A percentile compares a stretch with the other conserved stretches of the same genome.
Evolutionary conservation across 495 filamentous ascomycete genomes (phyloP).

Genomic region (Xylaria grammica): DNA sequence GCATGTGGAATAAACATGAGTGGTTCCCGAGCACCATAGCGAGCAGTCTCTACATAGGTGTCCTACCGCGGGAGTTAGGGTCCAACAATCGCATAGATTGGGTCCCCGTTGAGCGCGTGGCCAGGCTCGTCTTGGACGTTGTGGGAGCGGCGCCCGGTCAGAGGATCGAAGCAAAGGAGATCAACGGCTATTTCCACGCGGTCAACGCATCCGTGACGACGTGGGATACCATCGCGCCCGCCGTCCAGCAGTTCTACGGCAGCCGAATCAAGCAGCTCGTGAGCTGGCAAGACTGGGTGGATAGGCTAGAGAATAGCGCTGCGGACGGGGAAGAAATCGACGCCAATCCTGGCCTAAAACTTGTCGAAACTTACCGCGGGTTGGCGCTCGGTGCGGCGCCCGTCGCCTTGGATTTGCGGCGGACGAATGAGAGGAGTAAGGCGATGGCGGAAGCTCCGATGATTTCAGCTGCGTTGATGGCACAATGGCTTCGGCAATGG

Average conservation of each 20-base stretch:
- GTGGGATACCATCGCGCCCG: slow-evolving; percentile 39
- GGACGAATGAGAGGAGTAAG: slow-evolving; percentile 7
- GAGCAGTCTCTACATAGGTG: slow-evolving; percentile 42
- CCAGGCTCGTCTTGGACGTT: slow-evolving; percentile 38
- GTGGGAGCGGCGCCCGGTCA: slow-evolving; percentile 26
- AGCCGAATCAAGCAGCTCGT: slow-evolving; percentile 38
- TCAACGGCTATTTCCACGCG: slow-evolving; percentile 49
- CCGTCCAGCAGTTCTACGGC: slow-evolving; percentile 38
- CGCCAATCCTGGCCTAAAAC: slow-evolving; percentile 44
- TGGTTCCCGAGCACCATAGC: slow-evolving; percentile 58
- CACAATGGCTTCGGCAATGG: slow-evolving; percentile 10
- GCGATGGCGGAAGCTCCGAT: slow-evolving; percentile 12
- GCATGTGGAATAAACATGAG: slow-evolving; percentile 60
- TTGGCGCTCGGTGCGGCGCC: slow-evolving; percentile 18
- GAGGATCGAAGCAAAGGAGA: slow-evolving; percentile 24
- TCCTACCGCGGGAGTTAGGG: slow-evolving; percentile 45
- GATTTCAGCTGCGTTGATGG: slow-evolving; percentile 9
- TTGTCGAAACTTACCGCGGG: slow-evolving; percentile 41
- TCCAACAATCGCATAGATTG: slow-evolving; percentile 52
- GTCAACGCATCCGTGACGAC: slow-evolving; percentile 41
- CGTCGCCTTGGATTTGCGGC: not conserved
- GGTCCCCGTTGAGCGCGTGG: slow-evolving; percentile 52
- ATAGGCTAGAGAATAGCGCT: slow-evolving; percentile 39
- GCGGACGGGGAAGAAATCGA: slow-evolving; percentile 32
- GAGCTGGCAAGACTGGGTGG: slow-evolving; percentile 41